Evolutionary conservation across 176 grass and related monocot genomes (phyloP).

Genomic region (Lolium rigidum): DNA sequence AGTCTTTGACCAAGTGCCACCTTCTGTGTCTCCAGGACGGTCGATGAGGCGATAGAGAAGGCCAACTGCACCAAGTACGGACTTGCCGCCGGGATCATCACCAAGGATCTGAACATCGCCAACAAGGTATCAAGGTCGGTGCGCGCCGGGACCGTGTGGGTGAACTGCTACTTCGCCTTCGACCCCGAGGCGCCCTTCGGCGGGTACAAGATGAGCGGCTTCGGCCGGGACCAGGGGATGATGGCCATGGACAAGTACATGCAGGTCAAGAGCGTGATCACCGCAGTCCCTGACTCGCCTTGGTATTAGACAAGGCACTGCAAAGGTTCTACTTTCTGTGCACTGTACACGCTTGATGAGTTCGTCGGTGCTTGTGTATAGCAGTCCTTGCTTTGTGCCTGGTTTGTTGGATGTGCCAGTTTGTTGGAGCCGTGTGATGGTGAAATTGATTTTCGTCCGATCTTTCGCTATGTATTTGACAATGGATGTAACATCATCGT

Average conservation of each 20-base stretch:
- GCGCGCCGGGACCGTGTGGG: slow-evolving; percentile 73
- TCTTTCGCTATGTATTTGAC: too few relatives aligned
- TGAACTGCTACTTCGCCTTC: slow-evolving; percentile 90
- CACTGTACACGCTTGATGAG: not conserved
- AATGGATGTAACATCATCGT: too few relatives aligned
- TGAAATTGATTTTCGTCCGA: too few relatives aligned
- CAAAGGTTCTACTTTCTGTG: not conserved
- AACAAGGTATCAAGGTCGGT: slow-evolving; percentile 78
- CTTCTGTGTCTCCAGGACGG: slow-evolving; percentile 43
- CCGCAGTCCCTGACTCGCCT: slow-evolving; percentile 71
- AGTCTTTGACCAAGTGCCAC: not conserved
- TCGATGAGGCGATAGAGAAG: slow-evolving; percentile 78
- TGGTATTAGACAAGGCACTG: slow-evolving; percentile 57
- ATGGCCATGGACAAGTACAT: slow-evolving; percentile 78
- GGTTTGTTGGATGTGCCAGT: not conserved
- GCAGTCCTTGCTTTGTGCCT: not conserved
- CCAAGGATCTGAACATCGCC: slow-evolving; percentile 67
- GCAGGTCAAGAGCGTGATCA: slow-evolving; percentile 84
- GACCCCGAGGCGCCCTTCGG: slow-evolving; percentile 80
- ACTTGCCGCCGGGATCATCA: slow-evolving; percentile 69
- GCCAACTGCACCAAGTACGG: slow-evolving; percentile 81
- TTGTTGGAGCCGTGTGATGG: too few relatives aligned
- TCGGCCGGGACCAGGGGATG: slow-evolving; percentile 79
- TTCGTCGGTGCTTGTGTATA: not conserved
- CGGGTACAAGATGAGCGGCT: slow-evolving; percentile 89